phyloP scores from a whole-genome alignment of 176 grass and related monocot genomes.

The Eleusine indica region DNA sequence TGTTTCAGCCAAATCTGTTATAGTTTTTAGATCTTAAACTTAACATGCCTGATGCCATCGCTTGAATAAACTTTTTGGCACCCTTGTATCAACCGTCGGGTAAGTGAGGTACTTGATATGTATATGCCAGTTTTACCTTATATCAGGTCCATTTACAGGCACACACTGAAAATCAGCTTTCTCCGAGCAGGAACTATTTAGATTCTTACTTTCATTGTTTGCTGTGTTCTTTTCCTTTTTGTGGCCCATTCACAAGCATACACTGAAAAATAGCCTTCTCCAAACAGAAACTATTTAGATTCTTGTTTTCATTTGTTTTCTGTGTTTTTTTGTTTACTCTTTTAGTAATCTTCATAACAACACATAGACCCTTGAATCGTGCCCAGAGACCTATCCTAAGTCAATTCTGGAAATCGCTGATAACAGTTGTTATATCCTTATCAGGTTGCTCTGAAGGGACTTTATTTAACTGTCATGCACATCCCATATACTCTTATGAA shows the following conservation, averaged over 20 bases:
- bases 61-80: not conserved
- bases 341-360: not conserved
- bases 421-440: not conserved
- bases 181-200: not conserved
- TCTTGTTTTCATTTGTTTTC: slow-evolving; percentile 18
- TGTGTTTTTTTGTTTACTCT: not conserved
- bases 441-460: not conserved
- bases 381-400: not conserved
- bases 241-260: not conserved
- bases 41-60: not conserved
- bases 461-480: not conserved
- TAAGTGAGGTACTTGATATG: not conserved
- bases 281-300: not conserved
- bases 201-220: slow-evolving; percentile 19
- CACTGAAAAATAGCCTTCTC: not conserved
- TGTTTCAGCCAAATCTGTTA: not conserved
- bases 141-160: not conserved
- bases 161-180: not conserved
- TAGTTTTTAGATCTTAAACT: slow-evolving; percentile 1
- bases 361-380: slow-evolving; percentile 1
- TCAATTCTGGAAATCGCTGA: slow-evolving; percentile 1
- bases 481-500: not conserved
- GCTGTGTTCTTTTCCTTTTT: not conserved
- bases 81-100: not conserved
- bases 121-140: not conserved